phyloP scores from a whole-genome alignment of 176 grass and related monocot genomes.

The Hordeum vulgare region MorexV3_pseudomolecules_assembly NC_058518.1:510505797-510506296 shows the following conservation, averaged over 20 bases:
- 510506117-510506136: neutral
- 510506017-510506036: too few species aligned
- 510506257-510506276: neutral
- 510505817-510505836: too few species aligned
- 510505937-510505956: neutral
- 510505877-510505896: too few species aligned
- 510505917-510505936: neutral
- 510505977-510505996: neutral
- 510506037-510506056: neutral
- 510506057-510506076: too few species aligned
- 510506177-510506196: too few species aligned
- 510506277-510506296: neutral
- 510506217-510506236: neutral
- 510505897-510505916: too few species aligned
- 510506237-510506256: neutral
- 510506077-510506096: neutral
- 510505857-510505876: too few species aligned
- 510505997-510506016: too few species aligned
- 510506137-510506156: neutral
- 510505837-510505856: too few species aligned
- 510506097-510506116: neutral
- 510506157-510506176: neutral
- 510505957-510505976: neutral
- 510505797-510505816: too few species aligned
- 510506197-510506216: too few species aligned